Evolutionary conservation across 2,329 filamentous ascomycete species (phyloP).

Genomic region (Penicillium sclerotiorum): DNA sequence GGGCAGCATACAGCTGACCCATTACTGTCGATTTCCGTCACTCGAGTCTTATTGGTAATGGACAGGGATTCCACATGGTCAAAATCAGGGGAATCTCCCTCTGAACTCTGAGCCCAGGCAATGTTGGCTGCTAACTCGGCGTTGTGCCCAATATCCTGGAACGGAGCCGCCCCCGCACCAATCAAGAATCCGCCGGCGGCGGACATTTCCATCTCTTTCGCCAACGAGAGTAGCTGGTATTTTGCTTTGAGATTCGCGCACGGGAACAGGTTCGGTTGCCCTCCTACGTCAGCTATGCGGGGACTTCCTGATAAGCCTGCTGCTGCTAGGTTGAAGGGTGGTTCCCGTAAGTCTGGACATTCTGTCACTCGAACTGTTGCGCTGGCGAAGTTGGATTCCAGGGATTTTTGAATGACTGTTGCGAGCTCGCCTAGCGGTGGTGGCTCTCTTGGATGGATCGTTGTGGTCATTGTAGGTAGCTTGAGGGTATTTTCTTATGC

Average conservation of each 20-base stretch:
- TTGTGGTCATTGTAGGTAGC: slow-evolving; percentile 20
- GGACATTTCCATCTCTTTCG: slow-evolving; percentile 42
- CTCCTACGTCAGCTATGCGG: slow-evolving; percentile 50
- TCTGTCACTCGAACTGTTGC: slow-evolving; percentile 16
- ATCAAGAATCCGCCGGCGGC: slow-evolving; percentile 36
- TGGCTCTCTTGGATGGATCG: slow-evolving; percentile 13
- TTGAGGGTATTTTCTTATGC: too few relatives aligned
- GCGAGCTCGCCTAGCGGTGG: slow-evolving; percentile 18
- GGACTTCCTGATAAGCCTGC: slow-evolving; percentile 45
- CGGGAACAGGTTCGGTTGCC: slow-evolving; percentile 46
- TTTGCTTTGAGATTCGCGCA: slow-evolving; percentile 36
- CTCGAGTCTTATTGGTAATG: slow-evolving; percentile 11
- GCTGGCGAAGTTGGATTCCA: slow-evolving; percentile 15
- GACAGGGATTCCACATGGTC: slow-evolving; percentile 3
- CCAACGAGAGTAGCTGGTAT: slow-evolving; percentile 32
- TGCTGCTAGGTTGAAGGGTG: slow-evolving; percentile 25
- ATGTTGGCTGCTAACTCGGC: slow-evolving; percentile 47
- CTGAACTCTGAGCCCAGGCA: slow-evolving; percentile 23
- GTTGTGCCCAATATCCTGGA: slow-evolving; percentile 47
- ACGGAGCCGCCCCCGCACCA: slow-evolving; percentile 49
- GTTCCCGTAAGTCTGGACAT: slow-evolving; percentile 19
- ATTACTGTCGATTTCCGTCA: slow-evolving; percentile 11
- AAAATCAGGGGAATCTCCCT: not conserved
- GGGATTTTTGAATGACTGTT: slow-evolving; percentile 13
- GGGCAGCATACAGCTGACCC: slow-evolving; percentile 20